Base-by-base conservation (phyloP, 225 moss, liverwort and hornwort species). In the Ulota crispa region DNA sequence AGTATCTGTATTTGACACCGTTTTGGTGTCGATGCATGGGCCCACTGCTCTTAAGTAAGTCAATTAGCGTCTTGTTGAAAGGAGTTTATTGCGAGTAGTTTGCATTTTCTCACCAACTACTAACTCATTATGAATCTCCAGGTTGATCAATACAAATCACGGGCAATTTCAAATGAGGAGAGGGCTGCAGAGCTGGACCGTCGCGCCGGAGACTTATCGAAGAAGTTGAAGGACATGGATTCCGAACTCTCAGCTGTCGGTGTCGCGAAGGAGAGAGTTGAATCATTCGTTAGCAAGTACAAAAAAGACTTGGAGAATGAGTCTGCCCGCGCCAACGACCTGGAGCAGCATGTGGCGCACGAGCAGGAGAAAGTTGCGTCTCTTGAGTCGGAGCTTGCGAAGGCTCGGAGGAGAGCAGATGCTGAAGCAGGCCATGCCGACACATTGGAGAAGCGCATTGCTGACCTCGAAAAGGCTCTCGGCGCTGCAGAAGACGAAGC, bases 121-220 rank as follows among this genome's bases (percentile, higher is more conserved):
- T 21, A 7, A 28, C 23, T 50, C 15, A 1, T 7, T 30, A 13
- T 66, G 4, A 39, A 23, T 18, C 9, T 27, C 11, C 63, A 92
- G 92, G 90, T 80, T 10, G 91, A 89, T n/a, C 39, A 83, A 5
- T 92, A 73, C 65, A 83, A 91, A 55, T 87, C 87, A 30, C 80
- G 91, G 9, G 90, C 92, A 8, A 76, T 86, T 26, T 85, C 86
- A 60, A 91, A 89, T 4, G 92, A 91, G 70, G 34, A 91, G 68
- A 86, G 54, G 43, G 87, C 75, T 20, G 85, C 87, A 32, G 83
- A 83, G 50, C 72, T 92, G 56, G 83, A 75, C 26, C 67, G 34
- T 20, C 81, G 85, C 23, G 39, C 82, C 19, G n/a, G 34, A 12
- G 87, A 90, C 7, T 69, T 87, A 23, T 79, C 76, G 2, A 45